These are phyloP conservation scores for Cutaneotrichosporon dermatis DNA, from an alignment of 1,284 basidiomycete species.

Conservation along the genomic window DNA sequence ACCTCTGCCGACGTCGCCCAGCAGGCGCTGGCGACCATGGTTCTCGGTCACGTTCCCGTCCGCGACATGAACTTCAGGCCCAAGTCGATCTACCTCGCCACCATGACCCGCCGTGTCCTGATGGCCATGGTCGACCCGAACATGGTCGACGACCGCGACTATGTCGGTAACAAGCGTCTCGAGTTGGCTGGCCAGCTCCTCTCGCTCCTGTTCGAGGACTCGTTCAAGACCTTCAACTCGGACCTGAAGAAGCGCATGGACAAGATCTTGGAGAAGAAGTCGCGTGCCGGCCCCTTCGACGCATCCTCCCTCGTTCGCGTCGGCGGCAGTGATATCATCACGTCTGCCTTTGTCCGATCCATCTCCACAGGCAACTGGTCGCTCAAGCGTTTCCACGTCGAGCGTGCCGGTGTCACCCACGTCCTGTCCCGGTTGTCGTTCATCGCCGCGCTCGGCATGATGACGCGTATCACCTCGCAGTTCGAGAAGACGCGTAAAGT, in stretches of 20 bases:
- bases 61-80: slow-evolving; percentile 84
- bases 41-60: slow-evolving; percentile 94
- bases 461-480: slow-evolving; percentile 98
- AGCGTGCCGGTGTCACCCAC: slow-evolving; percentile 96
- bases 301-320: slow-evolving; percentile 62
- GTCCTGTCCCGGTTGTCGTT: slow-evolving; percentile 92
- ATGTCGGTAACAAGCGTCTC: slow-evolving; percentile 97
- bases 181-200: slow-evolving; percentile 96
- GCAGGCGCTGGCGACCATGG: slow-evolving; percentile 93
- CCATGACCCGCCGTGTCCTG: slow-evolving; percentile 93
- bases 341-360: slow-evolving; percentile 91
- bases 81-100: slow-evolving; percentile 96
- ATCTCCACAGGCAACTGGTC: slow-evolving; percentile 99
- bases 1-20: slow-evolving; percentile 91
- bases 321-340: slow-evolving; percentile 71
- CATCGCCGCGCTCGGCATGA: slow-evolving; percentile 98
- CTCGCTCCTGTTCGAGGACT: slow-evolving; percentile 91
- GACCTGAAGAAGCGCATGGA: slow-evolving; percentile 96
- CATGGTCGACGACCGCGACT: slow-evolving; percentile 97
- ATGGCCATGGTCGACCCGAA: slow-evolving; percentile 96
- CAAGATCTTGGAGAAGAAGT: slow-evolving; percentile 95
- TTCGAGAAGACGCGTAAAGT: slow-evolving; percentile 99
- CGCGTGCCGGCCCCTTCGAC: slow-evolving; percentile 91
- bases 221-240: slow-evolving; percentile 98
- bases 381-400: slow-evolving; percentile 99